Base-by-base conservation (phyloP, 2,329 filamentous ascomycete species). In the Eutypella sp. region DNA sequence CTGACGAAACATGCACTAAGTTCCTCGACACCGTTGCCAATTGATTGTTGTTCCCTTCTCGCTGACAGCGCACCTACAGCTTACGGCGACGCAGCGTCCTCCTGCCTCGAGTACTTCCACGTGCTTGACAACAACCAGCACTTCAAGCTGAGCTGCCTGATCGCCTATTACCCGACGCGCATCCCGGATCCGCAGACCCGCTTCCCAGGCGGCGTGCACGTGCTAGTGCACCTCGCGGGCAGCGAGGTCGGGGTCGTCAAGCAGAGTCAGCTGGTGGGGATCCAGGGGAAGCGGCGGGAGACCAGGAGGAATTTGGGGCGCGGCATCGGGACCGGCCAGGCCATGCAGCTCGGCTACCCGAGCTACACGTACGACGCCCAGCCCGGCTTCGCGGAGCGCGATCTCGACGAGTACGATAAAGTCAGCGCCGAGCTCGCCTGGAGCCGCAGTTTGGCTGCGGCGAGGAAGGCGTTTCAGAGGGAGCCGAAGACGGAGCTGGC, bases 341-440 rank as follows among this genome's bases (percentile, higher is more conserved):
- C 55, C 5, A 48, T 69, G 31, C 52, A 59, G 9, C 54, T 67
- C 1, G 68, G 62, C 0, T 74, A 70, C 37, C 64, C 64, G 0
- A 63, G 63, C 16, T 74, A 72, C 37, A 61, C 64, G 1, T 74
- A 74, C 41, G 50, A 67, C 8, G 68, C 78, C 66, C 67, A 79
- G 42, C 67, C 79, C 0, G 87, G 87, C 0, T 90, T 91, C 51
- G 86, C 86, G 0, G 85, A 90, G 63, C 73, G 76, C 18, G 80
- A 88, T 46, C 62, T 87, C 25, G 81, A 86, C 2, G 79, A 85
- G 52, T 89, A 81, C 55, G 76, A 89, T 51, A 70, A 74, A 9
- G 69, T 86, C 3, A 76, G 76, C 0, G 78, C 84, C 2, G 75
- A 77, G n/a, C 58, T 89, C 18, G 84, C 86, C 0, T 89, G 83